These are phyloP conservation scores for Selenicereus undatus DNA, from an alignment of 148 eudicot species.

Conservation along the genomic window DNA sequence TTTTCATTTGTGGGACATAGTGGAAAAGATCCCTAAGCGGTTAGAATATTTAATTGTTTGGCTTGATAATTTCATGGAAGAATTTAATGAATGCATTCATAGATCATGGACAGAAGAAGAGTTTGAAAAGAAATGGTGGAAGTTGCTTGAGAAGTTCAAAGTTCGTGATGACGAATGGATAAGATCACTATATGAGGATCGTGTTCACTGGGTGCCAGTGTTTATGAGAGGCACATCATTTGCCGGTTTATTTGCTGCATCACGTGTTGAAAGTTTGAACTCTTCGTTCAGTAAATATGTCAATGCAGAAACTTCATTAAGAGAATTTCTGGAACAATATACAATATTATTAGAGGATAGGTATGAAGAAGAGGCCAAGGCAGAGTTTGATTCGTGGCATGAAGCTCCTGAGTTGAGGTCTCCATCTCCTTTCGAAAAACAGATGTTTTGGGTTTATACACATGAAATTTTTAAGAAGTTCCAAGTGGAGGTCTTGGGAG, in stretches of 20 bases:
- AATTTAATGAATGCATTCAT: constrained; percentile 46
- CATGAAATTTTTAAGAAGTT: constrained; percentile 54
- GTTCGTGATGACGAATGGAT: constrained; percentile 50
- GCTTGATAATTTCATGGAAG: constrained; percentile 44
- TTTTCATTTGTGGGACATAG: constrained; percentile 46
- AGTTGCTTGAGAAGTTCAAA: constrained; percentile 44
- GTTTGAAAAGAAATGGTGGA: constrained; percentile 62
- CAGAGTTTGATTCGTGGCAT: constrained; percentile 68
- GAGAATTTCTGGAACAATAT: constrained; percentile 50
- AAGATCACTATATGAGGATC: constrained; percentile 48
- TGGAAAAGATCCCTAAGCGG: constrained; percentile 46
- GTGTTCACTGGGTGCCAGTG: constrained; percentile 50
- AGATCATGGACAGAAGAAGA: constrained; percentile 57
- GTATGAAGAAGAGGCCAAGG: constrained; percentile 61
- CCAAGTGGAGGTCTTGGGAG: constrained; percentile 66
- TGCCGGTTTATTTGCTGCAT: constrained; percentile 48
- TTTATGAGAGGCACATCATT: constrained; percentile 48
- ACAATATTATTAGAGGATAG: constrained; percentile 44
- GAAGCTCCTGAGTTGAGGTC: constrained; percentile 61
- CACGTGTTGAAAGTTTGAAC: constrained; percentile 52
- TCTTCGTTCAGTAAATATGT: constrained; percentile 49
- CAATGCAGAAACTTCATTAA: constrained; percentile 37
- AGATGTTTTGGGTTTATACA: constrained; percentile 54
- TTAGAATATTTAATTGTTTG: constrained; percentile 42
- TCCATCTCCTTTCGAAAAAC: constrained; percentile 71